phyloP scores from a whole-genome alignment of 2,329 filamentous ascomycete species.

The Alternaria gaisen region DNA sequence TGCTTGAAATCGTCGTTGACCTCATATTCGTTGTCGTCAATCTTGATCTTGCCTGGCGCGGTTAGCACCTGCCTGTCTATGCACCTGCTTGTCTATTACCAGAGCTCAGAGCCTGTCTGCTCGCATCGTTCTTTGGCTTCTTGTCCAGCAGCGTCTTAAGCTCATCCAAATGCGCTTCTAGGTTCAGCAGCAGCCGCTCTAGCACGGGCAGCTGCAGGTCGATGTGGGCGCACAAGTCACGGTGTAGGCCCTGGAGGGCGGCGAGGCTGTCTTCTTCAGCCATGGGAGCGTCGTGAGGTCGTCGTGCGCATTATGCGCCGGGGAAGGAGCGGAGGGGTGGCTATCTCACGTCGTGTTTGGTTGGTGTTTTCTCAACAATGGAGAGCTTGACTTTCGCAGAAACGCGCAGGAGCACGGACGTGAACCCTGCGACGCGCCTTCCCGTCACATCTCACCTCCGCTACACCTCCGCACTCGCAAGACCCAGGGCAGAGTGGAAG shows the following conservation, averaged over 20 bases:
- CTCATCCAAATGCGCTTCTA: constrained; percentile 72
- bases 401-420: constrained; percentile 43
- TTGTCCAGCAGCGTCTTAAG: constrained; percentile 79
- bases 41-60: constrained; percentile 73
- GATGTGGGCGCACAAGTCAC: constrained; percentile 80
- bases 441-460: constrained; percentile 24
- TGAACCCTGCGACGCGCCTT: constrained; percentile 21
- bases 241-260: constrained; percentile 83
- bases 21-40: constrained; percentile 77
- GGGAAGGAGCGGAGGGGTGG: constrained; percentile 10
- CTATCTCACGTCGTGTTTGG: constrained; percentile 33
- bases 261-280: constrained; percentile 76
- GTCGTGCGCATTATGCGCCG: constrained; percentile 45
- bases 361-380: constrained; percentile 31
- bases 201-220: constrained; percentile 75
- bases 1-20: constrained; percentile 91
- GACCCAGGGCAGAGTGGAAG: background rate
- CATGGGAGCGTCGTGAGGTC: constrained; percentile 61
- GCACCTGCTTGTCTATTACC: constrained; percentile 24
- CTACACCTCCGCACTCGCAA: constrained; percentile 26
- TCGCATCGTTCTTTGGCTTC: constrained; percentile 75
- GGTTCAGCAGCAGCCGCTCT: constrained; percentile 71
- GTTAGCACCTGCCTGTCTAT: constrained; percentile 19
- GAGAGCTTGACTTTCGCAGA: constrained; percentile 31
- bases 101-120: constrained; percentile 69